These are phyloP conservation scores for Fusarium floridanum DNA, from an alignment of 2,329 filamentous ascomycete genomes.

Conservation along the genomic window DNA sequence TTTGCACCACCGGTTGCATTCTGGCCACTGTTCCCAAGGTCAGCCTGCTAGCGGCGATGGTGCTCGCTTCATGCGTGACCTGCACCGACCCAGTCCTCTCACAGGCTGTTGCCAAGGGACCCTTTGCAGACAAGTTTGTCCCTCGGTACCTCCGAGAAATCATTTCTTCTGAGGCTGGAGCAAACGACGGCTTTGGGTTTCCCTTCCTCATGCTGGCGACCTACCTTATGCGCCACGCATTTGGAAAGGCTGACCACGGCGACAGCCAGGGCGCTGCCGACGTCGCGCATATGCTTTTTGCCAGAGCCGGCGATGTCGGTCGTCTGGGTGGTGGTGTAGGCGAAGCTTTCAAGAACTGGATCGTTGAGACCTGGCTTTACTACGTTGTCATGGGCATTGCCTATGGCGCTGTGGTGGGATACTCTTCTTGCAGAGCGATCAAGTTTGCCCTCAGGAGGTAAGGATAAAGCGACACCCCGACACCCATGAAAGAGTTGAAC, in stretches of 20 bases:
- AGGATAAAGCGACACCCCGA: constrained; percentile 2
- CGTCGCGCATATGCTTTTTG: constrained; percentile 25
- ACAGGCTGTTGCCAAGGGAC: constrained; percentile 72
- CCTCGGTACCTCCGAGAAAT: constrained; percentile 68
- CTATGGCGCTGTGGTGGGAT: constrained; percentile 67
- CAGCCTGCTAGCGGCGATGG: constrained; percentile 65
- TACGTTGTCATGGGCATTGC: constrained; percentile 65
- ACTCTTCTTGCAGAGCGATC: constrained; percentile 59
- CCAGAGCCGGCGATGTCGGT: constrained; percentile 56
- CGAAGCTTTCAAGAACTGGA: constrained; percentile 68
- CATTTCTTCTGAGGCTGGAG: constrained; percentile 71
- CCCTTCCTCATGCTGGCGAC: constrained; percentile 71
- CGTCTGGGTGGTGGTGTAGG: constrained; percentile 65
- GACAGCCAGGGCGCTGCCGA: background rate
- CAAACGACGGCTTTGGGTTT: constrained; percentile 73
- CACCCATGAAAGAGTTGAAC: background rate
- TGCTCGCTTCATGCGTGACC: constrained; percentile 71
- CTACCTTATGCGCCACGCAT: constrained; percentile 68
- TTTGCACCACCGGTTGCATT: constrained; percentile 68
- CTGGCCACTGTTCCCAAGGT: constrained; percentile 66
- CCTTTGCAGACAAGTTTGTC: constrained; percentile 71
- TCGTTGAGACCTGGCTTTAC: constrained; percentile 71
- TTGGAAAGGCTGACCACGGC: constrained; percentile 47
- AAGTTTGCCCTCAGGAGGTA: constrained; percentile 56
- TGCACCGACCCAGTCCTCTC: constrained; percentile 73